phyloP scores from a whole-genome alignment of 1,284 basidiomycete genomes.

The Puccinia coronata region DNA sequence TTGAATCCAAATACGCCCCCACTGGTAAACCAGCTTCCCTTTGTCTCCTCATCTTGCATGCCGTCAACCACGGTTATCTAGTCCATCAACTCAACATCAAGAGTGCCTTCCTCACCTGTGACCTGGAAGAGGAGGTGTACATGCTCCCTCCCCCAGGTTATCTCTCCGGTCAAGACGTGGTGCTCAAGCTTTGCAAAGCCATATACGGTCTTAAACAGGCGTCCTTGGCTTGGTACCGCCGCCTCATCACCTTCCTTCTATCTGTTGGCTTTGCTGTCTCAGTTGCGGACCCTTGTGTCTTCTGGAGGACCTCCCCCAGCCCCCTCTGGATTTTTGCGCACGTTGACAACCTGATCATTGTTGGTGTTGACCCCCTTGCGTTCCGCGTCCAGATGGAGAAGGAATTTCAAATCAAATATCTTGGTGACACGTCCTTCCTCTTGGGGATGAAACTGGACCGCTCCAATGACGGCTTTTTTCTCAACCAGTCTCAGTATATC shows the following conservation, averaged over 20 bases:
- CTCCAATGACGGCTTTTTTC: background rate
- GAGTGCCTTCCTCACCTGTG: conserved; percentile 20
- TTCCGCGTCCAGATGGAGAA: background rate
- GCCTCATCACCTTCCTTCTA: background rate
- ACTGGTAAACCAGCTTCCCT: background rate
- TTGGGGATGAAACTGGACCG: background rate
- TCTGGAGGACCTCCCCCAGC: background rate
- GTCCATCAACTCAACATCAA: conserved; percentile 16
- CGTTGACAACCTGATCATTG: background rate
- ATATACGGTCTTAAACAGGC: too few relatives aligned
- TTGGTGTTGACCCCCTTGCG: background rate
- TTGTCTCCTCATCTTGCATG: background rate
- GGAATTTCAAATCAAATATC: conserved; percentile 9
- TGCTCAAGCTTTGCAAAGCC: background rate
- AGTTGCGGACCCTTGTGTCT: background rate
- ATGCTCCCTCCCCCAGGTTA: conserved; percentile 7
- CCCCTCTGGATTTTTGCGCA: background rate
- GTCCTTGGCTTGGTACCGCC: background rate
- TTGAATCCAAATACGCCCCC: background rate
- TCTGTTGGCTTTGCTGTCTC: background rate
- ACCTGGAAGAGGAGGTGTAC: background rate
- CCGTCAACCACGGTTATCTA: background rate
- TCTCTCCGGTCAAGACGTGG: background rate
- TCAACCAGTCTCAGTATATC: too few relatives aligned
- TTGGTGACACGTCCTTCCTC: background rate